Percentiles rank a stretch among this genome's conserved stretches.
phyloP scores from a whole-genome alignment of 345 rosid genomes.

The Lagerstroemia speciosa region DNA sequence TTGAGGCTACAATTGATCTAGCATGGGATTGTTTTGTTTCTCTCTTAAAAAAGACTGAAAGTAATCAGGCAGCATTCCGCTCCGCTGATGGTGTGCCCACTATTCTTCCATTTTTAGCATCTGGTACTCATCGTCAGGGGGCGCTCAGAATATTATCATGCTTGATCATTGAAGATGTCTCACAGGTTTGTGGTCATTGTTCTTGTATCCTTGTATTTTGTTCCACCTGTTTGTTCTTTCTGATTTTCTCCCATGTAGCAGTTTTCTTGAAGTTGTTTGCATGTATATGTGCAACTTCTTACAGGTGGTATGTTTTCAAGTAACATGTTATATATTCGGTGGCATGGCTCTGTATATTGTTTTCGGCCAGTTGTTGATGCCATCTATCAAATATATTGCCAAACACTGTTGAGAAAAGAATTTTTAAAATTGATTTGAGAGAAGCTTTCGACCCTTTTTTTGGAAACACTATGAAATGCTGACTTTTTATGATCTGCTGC shows the following conservation, averaged over 20 bases:
- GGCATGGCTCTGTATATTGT: background rate
- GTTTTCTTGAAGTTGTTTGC: background rate
- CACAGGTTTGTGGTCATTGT: conserved; percentile 43
- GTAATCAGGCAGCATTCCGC: conserved; percentile 78
- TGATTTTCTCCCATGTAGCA: background rate
- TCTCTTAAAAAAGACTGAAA: conserved; percentile 90
- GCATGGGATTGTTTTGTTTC: conserved; percentile 97
- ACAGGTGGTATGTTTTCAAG: background rate
- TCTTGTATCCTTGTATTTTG: background rate
- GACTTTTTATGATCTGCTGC: background rate
- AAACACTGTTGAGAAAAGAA: background rate
- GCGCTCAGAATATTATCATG: conserved; percentile 88
- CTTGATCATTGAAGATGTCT: conserved; percentile 81
- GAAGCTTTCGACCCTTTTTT: background rate
- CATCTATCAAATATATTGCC: background rate
- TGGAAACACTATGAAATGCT: background rate
- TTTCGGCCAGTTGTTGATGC: background rate
- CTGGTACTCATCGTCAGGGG: conserved; percentile 73
- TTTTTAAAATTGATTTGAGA: no score
- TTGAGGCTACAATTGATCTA: conserved; percentile 62
- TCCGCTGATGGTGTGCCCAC: conserved; percentile 75
- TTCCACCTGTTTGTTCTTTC: conserved; percentile 5
- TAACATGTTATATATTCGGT: background rate
- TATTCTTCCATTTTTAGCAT: conserved; percentile 85
- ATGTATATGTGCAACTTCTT: background rate